Percentiles rank a stretch among this genome's conserved stretches.
These are phyloP conservation scores for Inga laurina DNA, from an alignment of 306 rosid genomes.

Conservation along the genomic window DNA sequence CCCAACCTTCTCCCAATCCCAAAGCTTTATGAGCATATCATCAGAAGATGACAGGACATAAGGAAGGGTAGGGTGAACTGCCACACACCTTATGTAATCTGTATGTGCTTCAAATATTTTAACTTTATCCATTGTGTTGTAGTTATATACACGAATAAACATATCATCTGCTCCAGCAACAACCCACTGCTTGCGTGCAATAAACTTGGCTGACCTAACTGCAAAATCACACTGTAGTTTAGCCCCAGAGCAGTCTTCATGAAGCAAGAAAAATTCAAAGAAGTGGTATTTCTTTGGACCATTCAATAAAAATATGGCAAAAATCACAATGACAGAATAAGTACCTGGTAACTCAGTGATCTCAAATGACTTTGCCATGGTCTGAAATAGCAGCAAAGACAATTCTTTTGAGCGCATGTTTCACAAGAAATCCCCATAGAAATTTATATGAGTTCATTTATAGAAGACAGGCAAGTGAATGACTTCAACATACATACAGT, in stretches of 20 bases:
- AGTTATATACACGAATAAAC: slow-evolving; percentile 96
- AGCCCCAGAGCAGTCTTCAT: slow-evolving; percentile 18
- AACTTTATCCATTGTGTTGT: slow-evolving; percentile 95
- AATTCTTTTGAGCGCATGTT: slow-evolving; percentile 30
- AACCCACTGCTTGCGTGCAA: slow-evolving; percentile 91
- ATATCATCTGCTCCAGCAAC: slow-evolving; percentile 99
- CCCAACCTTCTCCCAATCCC: slow-evolving; percentile 54
- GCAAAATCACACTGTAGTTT: slow-evolving; percentile 42
- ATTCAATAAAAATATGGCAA: slow-evolving; percentile 24
- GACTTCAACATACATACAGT: slow-evolving; percentile 24
- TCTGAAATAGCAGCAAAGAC: slow-evolving; percentile 56
- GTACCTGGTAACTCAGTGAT: slow-evolving; percentile 97
- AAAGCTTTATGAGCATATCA: slow-evolving; percentile 98
- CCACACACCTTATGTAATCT: slow-evolving; percentile 95
- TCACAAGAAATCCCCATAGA: slow-evolving; percentile 21
- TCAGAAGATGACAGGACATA: slow-evolving; percentile 95
- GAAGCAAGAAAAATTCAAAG: slow-evolving; percentile 14
- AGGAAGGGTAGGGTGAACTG: slow-evolving; percentile 98
- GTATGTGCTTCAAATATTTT: slow-evolving; percentile 98
- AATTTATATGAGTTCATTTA: slow-evolving; percentile 15
- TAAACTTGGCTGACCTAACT: slow-evolving; percentile 99
- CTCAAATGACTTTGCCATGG: slow-evolving; percentile 92
- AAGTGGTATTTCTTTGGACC: slow-evolving; percentile 20
- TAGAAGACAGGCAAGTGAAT: slow-evolving; percentile 28
- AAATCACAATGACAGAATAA: slow-evolving; percentile 1